Conservation (phyloP, 169 alveolate genomes). For the Eimeria falciformis region DNA sequence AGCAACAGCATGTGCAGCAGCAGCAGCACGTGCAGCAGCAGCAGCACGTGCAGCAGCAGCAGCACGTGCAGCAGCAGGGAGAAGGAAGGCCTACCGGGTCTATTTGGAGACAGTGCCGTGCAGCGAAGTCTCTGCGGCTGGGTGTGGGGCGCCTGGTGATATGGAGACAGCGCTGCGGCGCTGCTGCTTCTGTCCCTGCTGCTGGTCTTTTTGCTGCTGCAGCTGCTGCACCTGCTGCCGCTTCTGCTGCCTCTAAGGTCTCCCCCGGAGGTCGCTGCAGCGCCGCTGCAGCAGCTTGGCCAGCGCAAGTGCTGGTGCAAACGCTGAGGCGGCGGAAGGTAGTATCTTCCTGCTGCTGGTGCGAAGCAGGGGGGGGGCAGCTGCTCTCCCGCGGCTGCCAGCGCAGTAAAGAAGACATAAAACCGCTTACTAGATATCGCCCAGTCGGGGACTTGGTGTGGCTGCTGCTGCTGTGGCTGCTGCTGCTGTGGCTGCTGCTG, state of each 20-base stretch:
- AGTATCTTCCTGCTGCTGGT: conserved; percentile 4
- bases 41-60: conserved; percentile 17
- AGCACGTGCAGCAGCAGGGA: too few relatives aligned
- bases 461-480: conserved; percentile 32
- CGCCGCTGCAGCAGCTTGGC: too few relatives aligned
- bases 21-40: conserved; percentile 14
- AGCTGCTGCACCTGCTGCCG: conserved; percentile 43
- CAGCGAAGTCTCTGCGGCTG: conserved; percentile 48
- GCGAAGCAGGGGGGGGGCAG: background rate
- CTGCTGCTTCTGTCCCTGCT: conserved; percentile 20
- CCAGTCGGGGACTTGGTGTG: conserved; percentile 17
- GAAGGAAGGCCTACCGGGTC: conserved; percentile 59
- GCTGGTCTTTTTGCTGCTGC: conserved; percentile 18
- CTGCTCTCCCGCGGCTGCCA: conserved; percentile 47
- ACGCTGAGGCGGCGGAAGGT: conserved; percentile 45
- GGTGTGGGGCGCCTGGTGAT: conserved; percentile 47
- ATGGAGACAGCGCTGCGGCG: conserved; percentile 37
- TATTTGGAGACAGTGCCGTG: conserved; percentile 38
- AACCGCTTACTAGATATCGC: conserved; percentile 11
- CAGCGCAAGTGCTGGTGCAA: conserved; percentile 27
- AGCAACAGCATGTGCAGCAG: background rate
- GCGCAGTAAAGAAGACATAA: conserved; percentile 31
- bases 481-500: conserved; percentile 33
- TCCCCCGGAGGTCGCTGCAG: background rate
- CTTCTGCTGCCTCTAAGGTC: conserved; percentile 9